Base-by-base conservation (phyloP, 768 basidiomycete species). In the Amanita exitialis region DNA sequence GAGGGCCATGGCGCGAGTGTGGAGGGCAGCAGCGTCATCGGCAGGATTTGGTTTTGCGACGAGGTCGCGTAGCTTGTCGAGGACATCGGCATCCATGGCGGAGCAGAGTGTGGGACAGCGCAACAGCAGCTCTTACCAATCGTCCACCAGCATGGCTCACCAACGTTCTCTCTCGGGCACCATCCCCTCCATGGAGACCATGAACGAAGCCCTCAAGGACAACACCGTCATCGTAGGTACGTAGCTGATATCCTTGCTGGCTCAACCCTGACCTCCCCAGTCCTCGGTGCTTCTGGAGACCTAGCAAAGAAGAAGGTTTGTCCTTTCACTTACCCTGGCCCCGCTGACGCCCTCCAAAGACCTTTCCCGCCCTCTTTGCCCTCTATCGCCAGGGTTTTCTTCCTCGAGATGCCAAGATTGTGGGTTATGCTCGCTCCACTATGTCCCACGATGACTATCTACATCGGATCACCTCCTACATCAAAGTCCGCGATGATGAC, bases 351-450 rank as follows among this genome's bases (percentile, higher is more conserved):
- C 49, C n/a, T 53, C 53, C 30, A 25, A 61, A 96, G 94, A 98
- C 95, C 3, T 87, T 92, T 68, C 95, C 95, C 9, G 95, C 95
- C 23, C 76, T 99, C 50, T 97, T 96, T 66, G 85, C 83, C 50
- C 82, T 99, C 58, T 96, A 79, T 74, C 75, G 76, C 56, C 79
- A 82, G 55, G 80, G 77, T 41, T 83, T 83, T 70, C 80, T 99
- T 28, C 94, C 95, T 23, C 75, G 75, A 49, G 86, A 79, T 65
- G 76, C 86, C 58, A 85, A 86, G 69, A 93, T 99, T 66, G 83
- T 99, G 52, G 95, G 95, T 20, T 99, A 98, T 66, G 95, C 95
- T 21, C 82, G 95, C 57, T 93, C 95, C 21, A 95, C 93, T 73
- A 95, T 95, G 92, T 82, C 86, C 64, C 63, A 72, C 21, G 74